Conservation (phyloP, 495 filamentous ascomycete genomes). For the Gamarada debralockiae region DNA sequence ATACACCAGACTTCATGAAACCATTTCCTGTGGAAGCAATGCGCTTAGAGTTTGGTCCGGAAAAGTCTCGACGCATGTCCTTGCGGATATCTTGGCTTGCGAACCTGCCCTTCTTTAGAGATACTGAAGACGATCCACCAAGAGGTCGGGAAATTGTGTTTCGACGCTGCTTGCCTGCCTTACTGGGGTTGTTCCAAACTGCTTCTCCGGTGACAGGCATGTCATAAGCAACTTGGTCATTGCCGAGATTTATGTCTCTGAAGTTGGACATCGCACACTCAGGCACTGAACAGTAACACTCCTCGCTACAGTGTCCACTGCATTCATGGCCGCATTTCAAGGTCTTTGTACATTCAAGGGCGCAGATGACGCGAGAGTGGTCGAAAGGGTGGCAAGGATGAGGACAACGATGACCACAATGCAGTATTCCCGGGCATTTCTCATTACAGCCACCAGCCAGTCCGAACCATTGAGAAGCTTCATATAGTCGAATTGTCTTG, state of each 20-base stretch:
- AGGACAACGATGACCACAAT: conserved; percentile 45
- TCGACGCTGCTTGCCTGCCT: background rate
- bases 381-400: conserved; percentile 45
- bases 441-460: conserved; percentile 52
- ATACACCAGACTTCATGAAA: background rate
- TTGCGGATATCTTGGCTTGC: too few species aligned
- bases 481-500: conserved; percentile 12
- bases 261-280: background rate
- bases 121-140: too few species aligned
- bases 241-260: background rate
- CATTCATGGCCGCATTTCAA: conserved; percentile 30
- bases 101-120: too few species aligned
- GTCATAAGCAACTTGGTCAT: background rate
- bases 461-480: conserved; percentile 49
- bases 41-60: background rate
- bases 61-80: background rate
- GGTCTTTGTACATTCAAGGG: conserved; percentile 2
- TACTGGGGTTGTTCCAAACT: background rate
- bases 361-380: conserved; percentile 13
- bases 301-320: conserved; percentile 18
- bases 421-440: conserved; percentile 40
- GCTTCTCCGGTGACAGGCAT: background rate
- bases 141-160: background rate
- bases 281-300: conserved; percentile 13
- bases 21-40: background rate